Conservation (phyloP, 805 yeast genomes). For the Priceomyces medius region DNA sequence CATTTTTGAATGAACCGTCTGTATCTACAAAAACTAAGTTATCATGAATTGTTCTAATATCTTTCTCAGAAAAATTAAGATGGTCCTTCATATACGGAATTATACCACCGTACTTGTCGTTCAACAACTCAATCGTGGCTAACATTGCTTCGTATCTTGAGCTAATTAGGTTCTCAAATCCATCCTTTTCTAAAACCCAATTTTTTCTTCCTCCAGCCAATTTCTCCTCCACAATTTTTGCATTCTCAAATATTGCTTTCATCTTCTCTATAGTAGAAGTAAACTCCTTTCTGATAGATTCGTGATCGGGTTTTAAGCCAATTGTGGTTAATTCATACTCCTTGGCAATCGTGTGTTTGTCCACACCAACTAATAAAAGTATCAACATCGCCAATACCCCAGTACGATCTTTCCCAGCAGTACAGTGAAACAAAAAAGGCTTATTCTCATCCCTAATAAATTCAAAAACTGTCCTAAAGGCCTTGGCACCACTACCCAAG, state of each 20-base stretch:
- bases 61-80: constrained; percentile 46
- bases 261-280: constrained; percentile 30
- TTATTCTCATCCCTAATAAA: constrained; percentile 53
- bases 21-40: constrained; percentile 24
- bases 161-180: constrained; percentile 59
- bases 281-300: constrained; percentile 35
- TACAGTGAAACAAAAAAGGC: constrained; percentile 64
- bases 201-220: constrained; percentile 37
- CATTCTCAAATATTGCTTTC: constrained; percentile 10
- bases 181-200: constrained; percentile 48
- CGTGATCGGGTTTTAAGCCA: constrained; percentile 57
- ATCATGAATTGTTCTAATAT: constrained; percentile 33
- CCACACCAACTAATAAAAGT: constrained; percentile 63
- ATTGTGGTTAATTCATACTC: constrained; percentile 75
- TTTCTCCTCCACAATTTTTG: constrained; percentile 16
- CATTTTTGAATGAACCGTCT: constrained; percentile 8
- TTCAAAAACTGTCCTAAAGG: constrained; percentile 51
- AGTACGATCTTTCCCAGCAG: constrained; percentile 87
- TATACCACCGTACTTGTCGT: constrained; percentile 54
- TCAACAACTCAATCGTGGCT: constrained; percentile 54
- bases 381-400: constrained; percentile 72
- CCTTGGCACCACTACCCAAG: constrained; percentile 46
- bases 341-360: constrained; percentile 59
- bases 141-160: constrained; percentile 71
- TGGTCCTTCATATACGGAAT: constrained; percentile 44